phyloP scores from a whole-genome alignment of 768 basidiomycete genomes.

The Trametes maxima region DNA sequence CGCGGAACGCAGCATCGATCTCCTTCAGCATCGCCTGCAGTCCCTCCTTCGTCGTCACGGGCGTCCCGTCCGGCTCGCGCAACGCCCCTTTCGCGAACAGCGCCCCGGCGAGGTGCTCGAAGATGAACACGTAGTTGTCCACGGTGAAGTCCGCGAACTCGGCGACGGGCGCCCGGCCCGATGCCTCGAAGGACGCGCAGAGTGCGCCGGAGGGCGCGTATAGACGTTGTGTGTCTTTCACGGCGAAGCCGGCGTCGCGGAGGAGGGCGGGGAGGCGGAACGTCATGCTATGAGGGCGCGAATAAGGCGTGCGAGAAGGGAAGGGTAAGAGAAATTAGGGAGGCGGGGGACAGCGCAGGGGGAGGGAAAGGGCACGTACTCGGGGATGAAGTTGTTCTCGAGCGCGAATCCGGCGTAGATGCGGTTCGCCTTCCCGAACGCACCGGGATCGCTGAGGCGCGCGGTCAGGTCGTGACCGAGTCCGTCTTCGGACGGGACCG shows the following conservation, averaged over 20 bases:
- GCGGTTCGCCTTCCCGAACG: constrained; percentile 16
- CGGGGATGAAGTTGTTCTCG: constrained; percentile 10
- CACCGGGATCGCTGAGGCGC: constrained; percentile 6
- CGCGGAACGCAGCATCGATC: neutral
- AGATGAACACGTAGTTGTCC: constrained; percentile 1
- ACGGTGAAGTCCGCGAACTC: neutral
- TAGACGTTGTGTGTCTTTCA: constrained; percentile 1
- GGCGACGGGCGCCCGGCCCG: neutral
- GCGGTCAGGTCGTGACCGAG: constrained; percentile 9
- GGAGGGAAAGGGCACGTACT: constrained; percentile 4
- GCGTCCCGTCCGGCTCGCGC: neutral
- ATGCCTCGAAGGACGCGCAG: neutral
- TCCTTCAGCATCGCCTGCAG: neutral
- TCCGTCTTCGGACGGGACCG: neutral
- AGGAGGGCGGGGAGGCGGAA: constrained; percentile 7
- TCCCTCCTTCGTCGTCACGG: neutral
- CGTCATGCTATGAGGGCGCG: neutral
- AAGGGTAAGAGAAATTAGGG: neutral
- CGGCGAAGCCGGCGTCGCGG: neutral
- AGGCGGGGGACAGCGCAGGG: too few relatives aligned
- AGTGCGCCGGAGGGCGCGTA: neutral
- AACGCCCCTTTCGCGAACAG: constrained; percentile 3
- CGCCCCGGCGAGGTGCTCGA: neutral
- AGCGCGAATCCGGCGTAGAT: constrained; percentile 16
- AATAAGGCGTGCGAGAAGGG: neutral